Conservation (phyloP, 495 filamentous ascomycete genomes). For the Pseudoneurospora amorphoporcata region DNA sequence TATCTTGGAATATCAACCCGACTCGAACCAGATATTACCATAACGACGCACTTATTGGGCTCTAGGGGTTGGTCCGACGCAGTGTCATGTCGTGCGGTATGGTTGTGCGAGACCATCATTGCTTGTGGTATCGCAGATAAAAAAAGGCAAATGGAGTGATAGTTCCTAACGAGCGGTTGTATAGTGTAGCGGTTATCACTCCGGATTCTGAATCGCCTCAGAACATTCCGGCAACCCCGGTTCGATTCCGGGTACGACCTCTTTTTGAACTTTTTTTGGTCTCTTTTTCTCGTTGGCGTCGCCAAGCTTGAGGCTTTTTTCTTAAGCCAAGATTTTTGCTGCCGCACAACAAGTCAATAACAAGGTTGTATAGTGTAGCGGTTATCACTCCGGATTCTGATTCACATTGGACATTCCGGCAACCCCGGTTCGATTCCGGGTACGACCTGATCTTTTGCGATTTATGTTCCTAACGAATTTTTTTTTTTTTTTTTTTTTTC, state of each 20-base stretch:
- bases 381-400: background rate
- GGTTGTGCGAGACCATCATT: background rate
- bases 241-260: conserved; percentile 27
- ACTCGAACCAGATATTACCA: background rate
- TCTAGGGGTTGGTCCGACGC: background rate
- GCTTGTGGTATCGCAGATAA: background rate
- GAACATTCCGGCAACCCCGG: conserved; percentile 17
- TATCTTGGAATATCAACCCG: background rate
- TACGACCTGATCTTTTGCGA: conserved; percentile 12
- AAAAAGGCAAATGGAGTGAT: too few relatives aligned
- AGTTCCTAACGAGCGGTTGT: background rate
- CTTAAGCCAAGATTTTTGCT: background rate
- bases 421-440: conserved; percentile 25
- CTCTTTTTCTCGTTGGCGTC: background rate
- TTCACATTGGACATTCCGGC: conserved; percentile 5
- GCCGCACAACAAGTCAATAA: background rate
- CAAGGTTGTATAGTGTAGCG: background rate
- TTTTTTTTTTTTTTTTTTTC: background rate
- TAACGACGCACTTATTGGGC: background rate
- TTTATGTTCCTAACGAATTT: background rate
- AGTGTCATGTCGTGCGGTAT: background rate
- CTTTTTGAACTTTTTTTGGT: background rate
- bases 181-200: background rate
- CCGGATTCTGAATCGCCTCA: background rate
- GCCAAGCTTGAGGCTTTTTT: background rate